Evolutionary conservation across 2,329 filamentous ascomycete genomes (phyloP).

Genomic region (Diaporthe vexans): DNA sequence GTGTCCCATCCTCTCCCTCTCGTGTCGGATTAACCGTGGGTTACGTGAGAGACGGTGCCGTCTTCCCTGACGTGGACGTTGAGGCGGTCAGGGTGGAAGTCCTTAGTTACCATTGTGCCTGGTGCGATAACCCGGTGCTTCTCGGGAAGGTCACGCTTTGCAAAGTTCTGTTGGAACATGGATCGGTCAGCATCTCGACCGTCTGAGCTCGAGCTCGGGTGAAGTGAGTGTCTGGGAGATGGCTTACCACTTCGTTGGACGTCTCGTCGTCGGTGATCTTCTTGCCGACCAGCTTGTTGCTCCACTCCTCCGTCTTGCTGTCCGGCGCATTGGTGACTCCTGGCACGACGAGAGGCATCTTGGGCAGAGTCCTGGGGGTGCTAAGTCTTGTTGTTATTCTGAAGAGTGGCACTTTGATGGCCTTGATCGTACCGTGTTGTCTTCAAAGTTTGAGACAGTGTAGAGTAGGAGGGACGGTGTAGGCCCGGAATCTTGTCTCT

Average conservation of each 20-base stretch:
- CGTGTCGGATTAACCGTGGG: conserved; percentile 61
- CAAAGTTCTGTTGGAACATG: conserved; percentile 64
- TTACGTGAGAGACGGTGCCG: conserved; percentile 71
- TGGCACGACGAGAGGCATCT: conserved; percentile 76
- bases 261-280: conserved; percentile 64
- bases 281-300: conserved; percentile 75
- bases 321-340: conserved; percentile 63
- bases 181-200: not conserved
- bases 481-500: not conserved
- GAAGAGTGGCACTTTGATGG: conserved; percentile 9
- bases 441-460: not conserved
- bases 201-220: not conserved
- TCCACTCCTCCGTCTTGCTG: conserved; percentile 69
- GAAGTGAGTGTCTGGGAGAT: too few species aligned
- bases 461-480: not conserved
- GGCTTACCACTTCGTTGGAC: conserved; percentile 67
- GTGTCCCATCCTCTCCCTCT: not conserved
- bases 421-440: not conserved
- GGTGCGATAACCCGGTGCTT: conserved; percentile 69
- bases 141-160: conserved; percentile 71
- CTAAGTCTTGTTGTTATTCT: conserved; percentile 23
- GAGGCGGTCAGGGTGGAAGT: conserved; percentile 66
- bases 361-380: conserved; percentile 48
- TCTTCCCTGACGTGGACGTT: conserved; percentile 73
- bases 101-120: conserved; percentile 70